These are phyloP conservation scores for Talaromyces rugulosus DNA, from an alignment of 2,329 filamentous ascomycete species.

Conservation along the genomic window DNA sequence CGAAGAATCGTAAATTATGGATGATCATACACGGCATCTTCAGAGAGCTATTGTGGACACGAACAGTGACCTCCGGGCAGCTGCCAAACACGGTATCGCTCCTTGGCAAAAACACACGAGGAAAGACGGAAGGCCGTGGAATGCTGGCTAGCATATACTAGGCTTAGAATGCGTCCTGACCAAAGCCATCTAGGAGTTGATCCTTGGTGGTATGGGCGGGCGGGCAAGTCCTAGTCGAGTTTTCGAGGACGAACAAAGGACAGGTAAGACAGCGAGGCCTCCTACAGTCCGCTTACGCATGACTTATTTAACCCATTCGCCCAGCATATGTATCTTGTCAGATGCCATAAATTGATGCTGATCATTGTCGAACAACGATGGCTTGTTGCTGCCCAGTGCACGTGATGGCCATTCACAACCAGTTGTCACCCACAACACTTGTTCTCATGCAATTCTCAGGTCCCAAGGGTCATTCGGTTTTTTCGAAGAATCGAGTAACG, in stretches of 20 bases:
- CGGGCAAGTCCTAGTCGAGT: background rate
- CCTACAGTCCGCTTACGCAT: background rate
- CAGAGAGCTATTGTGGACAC: background rate
- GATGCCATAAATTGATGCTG: background rate
- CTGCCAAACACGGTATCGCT: background rate
- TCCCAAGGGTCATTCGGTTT: background rate
- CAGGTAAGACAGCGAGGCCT: background rate
- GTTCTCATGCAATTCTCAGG: background rate
- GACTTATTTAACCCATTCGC: background rate
- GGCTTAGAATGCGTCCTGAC: background rate
- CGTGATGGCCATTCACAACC: background rate
- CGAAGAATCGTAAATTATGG: background rate
- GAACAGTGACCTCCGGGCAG: background rate
- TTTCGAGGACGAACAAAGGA: background rate
- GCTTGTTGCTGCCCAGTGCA: background rate
- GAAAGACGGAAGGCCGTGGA: conserved; percentile 10
- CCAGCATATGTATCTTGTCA: background rate
- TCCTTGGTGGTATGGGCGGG: background rate
- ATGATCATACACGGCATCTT: background rate
- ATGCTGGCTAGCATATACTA: conserved; percentile 19
- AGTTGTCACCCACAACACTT: background rate
- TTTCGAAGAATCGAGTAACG: conserved; percentile 1
- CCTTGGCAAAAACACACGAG: conserved; percentile 8
- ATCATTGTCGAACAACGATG: background rate
- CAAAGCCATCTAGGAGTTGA: background rate